Conservation (phyloP, 495 filamentous ascomycete genomes). For the Tuber indicum region DNA sequence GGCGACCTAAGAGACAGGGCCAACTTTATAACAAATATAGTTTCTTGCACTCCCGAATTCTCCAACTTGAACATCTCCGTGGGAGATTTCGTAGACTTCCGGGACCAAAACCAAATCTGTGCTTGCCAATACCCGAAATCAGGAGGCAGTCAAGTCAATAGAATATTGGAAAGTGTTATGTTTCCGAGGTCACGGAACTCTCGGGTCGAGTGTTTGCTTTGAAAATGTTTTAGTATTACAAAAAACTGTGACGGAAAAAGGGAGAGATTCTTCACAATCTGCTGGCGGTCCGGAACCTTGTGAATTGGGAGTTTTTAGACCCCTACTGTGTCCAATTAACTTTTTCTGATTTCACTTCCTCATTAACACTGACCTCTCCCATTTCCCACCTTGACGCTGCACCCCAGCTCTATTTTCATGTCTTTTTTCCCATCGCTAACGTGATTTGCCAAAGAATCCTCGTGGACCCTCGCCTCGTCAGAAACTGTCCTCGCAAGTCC, state of each 20-base stretch:
- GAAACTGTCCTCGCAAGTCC: background rate
- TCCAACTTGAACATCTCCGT: background rate
- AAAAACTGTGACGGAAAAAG: background rate
- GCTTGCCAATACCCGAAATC: background rate
- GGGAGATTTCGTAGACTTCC: background rate
- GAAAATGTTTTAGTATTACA: background rate
- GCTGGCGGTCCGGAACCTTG: background rate
- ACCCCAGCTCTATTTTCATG: background rate
- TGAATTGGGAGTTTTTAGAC: background rate
- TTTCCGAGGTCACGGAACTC: background rate
- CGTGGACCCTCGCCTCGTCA: background rate
- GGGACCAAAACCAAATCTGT: background rate
- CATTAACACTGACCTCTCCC: background rate
- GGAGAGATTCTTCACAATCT: background rate
- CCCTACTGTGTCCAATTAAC: background rate
- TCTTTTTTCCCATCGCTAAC: background rate
- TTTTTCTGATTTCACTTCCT: background rate
- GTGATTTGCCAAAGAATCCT: background rate
- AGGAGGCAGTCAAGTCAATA: background rate
- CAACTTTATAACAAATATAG: background rate
- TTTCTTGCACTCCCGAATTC: background rate
- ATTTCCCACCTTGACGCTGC: background rate
- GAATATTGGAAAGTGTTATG: background rate
- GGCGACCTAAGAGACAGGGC: background rate
- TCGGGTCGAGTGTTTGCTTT: background rate